phyloP scores from a whole-genome alignment of 257 asterid species.

The Verbena officinalis region DNA sequence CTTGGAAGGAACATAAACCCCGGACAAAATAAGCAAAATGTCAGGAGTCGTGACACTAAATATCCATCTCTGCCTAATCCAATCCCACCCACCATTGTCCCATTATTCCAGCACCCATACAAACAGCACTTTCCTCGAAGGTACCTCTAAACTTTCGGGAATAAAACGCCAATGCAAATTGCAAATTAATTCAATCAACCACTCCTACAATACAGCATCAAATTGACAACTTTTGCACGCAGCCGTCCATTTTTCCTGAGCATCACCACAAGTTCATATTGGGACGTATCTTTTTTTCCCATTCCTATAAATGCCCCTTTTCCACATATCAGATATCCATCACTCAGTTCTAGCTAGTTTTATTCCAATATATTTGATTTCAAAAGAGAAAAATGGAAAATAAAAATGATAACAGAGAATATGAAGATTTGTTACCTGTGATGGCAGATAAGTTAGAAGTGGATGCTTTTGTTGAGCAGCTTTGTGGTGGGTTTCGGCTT shows the following conservation, averaged over 20 bases:
- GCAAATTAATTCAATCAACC: constrained; percentile 12
- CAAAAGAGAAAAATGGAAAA: constrained; percentile 23
- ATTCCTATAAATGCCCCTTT: neutral
- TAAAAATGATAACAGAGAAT: too few species aligned
- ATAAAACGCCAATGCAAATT: neutral
- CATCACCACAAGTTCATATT: neutral
- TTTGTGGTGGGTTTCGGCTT: constrained; percentile 56
- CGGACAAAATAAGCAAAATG: neutral
- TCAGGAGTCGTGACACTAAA: neutral
- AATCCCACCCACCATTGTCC: constrained; percentile 1
- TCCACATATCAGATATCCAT: neutral
- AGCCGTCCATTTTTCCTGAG: constrained; percentile 5
- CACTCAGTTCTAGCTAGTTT: too few species aligned
- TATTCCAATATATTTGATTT: neutral
- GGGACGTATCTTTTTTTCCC: neutral
- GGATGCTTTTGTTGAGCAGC: constrained; percentile 53
- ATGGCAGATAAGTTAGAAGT: constrained; percentile 81
- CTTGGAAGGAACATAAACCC: neutral
- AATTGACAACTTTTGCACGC: neutral
- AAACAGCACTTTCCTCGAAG: constrained; percentile 8
- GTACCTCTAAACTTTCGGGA: neutral
- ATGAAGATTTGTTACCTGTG: constrained; percentile 65
- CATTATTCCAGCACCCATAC: neutral
- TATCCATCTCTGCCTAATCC: too few species aligned
- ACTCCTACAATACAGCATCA: constrained; percentile 5